Evolutionary conservation across 129 eudicot genomes (phyloP).

Genomic region (Solidago caesia): DNA sequence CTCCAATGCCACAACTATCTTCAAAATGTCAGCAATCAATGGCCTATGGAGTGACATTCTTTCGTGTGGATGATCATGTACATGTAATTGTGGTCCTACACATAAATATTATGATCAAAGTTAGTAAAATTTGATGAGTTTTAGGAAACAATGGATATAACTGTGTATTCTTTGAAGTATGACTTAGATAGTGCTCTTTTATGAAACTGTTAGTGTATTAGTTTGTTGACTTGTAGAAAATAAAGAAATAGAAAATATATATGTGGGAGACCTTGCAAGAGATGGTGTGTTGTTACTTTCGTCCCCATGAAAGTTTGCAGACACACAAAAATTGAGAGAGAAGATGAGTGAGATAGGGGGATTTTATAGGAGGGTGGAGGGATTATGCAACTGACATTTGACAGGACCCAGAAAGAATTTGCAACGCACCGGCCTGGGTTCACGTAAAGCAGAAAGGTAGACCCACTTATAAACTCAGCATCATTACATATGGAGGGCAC

Average conservation of each 20-base stretch:
- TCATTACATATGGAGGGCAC: not conserved
- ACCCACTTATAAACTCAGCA: not conserved
- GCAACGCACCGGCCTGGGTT: not conserved
- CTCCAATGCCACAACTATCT: not conserved
- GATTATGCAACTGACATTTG: not conserved
- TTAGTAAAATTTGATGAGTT: not conserved
- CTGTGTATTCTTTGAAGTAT: not conserved
- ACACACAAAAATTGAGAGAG: not conserved
- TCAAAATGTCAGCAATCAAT: too few relatives aligned
- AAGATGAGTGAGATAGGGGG: not conserved
- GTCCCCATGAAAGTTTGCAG: conserved; percentile 3
- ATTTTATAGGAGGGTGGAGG: not conserved
- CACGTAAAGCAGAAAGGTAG: not conserved
- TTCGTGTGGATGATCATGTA: not conserved
- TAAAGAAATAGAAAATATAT: not conserved
- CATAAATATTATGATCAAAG: not conserved
- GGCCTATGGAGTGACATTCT: not conserved
- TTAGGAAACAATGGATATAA: not conserved
- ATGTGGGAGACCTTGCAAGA: not conserved
- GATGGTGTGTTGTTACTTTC: not conserved
- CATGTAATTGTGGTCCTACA: not conserved
- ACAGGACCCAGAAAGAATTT: not conserved
- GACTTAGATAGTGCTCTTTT: too few relatives aligned
- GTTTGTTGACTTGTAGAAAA: not conserved
- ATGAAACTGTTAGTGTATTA: too few relatives aligned